Evolutionary conservation across 257 asterid species (phyloP).

Genomic region (Solanum clarkiae): DNA sequence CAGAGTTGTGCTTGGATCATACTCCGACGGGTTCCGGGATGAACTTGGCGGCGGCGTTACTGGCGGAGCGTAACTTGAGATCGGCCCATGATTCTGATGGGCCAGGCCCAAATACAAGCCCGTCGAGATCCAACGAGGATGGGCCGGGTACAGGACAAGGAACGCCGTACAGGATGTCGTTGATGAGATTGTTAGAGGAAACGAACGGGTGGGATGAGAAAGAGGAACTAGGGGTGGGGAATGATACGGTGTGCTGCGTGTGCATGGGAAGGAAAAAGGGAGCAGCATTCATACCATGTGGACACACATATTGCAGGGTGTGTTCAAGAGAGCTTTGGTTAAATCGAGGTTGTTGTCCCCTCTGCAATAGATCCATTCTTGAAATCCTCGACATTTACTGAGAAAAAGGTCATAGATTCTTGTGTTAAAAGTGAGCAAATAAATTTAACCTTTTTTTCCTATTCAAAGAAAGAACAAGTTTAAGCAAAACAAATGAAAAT

Average conservation of each 20-base stretch:
- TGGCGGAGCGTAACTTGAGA: conserved; percentile 65
- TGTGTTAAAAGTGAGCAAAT: not conserved
- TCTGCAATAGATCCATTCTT: conserved; percentile 63
- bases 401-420: conserved; percentile 3
- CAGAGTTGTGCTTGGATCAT: conserved; percentile 18
- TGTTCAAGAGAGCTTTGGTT: conserved; percentile 88
- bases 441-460: not conserved
- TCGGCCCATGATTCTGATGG: conserved; percentile 32
- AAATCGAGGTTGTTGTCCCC: conserved; percentile 89
- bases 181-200: conserved; percentile 78
- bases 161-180: conserved; percentile 55
- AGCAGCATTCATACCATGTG: conserved; percentile 96
- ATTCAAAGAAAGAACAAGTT: not conserved
- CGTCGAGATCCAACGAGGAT: not conserved
- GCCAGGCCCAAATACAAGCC: not conserved
- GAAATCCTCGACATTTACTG: conserved; percentile 77
- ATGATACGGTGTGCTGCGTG: conserved; percentile 82
- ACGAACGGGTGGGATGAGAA: conserved; percentile 45
- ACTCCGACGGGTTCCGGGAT: conserved; percentile 32
- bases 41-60: conserved; percentile 83
- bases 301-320: conserved; percentile 89
- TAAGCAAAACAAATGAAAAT: not conserved
- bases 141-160: conserved; percentile 4
- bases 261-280: conserved; percentile 89
- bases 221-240: conserved; percentile 10